Conservation (phyloP, 257 asterid genomes). For the Primulina tabacum region DNA sequence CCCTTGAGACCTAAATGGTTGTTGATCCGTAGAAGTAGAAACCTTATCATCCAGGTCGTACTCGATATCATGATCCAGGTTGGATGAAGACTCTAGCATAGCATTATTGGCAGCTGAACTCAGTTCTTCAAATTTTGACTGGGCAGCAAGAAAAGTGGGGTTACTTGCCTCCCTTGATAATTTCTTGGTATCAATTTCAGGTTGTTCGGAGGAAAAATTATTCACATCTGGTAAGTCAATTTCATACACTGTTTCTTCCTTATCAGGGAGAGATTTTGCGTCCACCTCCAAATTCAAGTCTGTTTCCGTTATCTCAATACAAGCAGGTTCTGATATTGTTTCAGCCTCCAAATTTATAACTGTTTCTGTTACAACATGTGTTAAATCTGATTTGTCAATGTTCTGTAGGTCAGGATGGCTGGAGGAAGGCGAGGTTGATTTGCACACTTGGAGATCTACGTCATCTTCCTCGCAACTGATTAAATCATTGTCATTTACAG, state of each 20-base stretch:
- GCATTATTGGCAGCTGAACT: constrained; percentile 42
- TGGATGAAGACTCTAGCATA: constrained; percentile 35
- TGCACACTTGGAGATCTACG: constrained; percentile 23
- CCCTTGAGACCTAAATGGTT: constrained; percentile 38
- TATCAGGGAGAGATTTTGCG: constrained; percentile 27
- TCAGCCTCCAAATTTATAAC: background rate
- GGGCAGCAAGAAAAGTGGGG: constrained; percentile 86
- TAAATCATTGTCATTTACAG: constrained; percentile 25
- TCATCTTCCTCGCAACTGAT: constrained; percentile 17
- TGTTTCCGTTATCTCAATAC: constrained; percentile 30
- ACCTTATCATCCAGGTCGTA: constrained; percentile 39
- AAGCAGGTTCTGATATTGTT: constrained; percentile 26
- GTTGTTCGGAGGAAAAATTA: constrained; percentile 29
- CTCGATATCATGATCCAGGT: constrained; percentile 42
- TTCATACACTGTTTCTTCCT: constrained; percentile 33
- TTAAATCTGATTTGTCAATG: constrained; percentile 31
- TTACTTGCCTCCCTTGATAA: constrained; percentile 56
- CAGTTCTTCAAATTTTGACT: constrained; percentile 82
- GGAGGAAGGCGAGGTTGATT: constrained; percentile 23
- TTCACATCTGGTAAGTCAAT: constrained; percentile 28
- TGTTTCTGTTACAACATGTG: constrained; percentile 22
- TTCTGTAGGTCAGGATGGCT: constrained; percentile 28
- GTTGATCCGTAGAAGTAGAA: constrained; percentile 37
- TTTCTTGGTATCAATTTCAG: constrained; percentile 49
- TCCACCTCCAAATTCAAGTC: constrained; percentile 33